A percentile compares a stretch with the other conserved stretches of the same genome.
Conservation (phyloP, 257 asterid species). For the Knoxia roxburghii region DNA sequence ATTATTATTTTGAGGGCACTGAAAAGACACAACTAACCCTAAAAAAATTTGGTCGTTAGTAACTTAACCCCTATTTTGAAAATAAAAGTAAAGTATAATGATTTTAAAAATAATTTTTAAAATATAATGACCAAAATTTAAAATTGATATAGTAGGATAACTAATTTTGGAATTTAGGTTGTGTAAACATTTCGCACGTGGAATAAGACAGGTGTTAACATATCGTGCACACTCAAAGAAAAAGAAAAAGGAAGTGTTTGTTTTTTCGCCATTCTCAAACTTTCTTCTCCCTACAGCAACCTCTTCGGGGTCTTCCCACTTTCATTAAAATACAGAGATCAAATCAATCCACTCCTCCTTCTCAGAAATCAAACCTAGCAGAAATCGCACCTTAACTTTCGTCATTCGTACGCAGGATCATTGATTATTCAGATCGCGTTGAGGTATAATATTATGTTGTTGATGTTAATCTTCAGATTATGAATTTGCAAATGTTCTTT, state of each 20-base stretch:
- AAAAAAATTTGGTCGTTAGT: too few species aligned
- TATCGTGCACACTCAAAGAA: too few species aligned
- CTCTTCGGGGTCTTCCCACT: neutral
- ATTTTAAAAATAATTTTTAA: too few species aligned
- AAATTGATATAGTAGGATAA: too few species aligned
- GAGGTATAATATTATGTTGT: conserved; percentile 3
- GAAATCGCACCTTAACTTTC: neutral
- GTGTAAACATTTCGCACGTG: too few species aligned
- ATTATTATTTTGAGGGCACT: too few species aligned
- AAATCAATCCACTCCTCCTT: neutral
- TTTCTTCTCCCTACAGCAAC: conserved; percentile 13
- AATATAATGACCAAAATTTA: too few species aligned
- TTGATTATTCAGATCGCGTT: neutral
- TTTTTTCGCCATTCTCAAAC: conserved; percentile 1
- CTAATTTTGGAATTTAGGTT: too few species aligned
- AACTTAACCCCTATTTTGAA: too few species aligned
- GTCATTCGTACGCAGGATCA: neutral
- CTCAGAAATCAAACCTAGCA: neutral
- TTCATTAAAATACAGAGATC: neutral
- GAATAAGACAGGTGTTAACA: too few species aligned
- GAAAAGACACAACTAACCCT: too few species aligned
- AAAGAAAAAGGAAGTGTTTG: neutral
- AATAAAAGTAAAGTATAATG: too few species aligned
- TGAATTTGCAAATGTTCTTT: neutral
- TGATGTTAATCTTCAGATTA: neutral